Evolutionary conservation across 1,284 basidiomycete genomes (phyloP).

Genomic region (Amylostereum areolatum): DNA sequence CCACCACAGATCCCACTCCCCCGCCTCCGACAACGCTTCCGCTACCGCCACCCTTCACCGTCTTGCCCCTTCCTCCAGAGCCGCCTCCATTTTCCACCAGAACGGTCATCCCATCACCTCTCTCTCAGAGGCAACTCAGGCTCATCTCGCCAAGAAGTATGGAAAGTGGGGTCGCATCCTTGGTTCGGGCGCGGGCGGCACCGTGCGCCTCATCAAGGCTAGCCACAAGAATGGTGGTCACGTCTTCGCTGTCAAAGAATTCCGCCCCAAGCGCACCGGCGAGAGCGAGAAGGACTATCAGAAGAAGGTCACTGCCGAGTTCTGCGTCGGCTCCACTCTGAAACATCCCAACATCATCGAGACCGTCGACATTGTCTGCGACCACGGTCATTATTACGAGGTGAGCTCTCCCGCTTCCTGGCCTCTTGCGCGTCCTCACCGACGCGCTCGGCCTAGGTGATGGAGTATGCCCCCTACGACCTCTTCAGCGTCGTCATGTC

Average conservation of each 20-base stretch:
- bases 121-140: conserved; percentile 80
- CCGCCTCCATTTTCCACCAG: conserved; percentile 7
- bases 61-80: conserved; percentile 5
- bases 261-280: conserved; percentile 81
- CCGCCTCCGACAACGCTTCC: conserved; percentile 1
- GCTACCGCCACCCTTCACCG: background rate
- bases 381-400: conserved; percentile 98
- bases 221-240: conserved; percentile 71
- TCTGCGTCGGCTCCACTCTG: conserved; percentile 93
- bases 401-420: conserved; percentile 36
- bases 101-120: conserved; percentile 21
- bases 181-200: conserved; percentile 95
- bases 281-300: conserved; percentile 97
- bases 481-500: conserved; percentile 99
- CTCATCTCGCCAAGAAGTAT: conserved; percentile 95
- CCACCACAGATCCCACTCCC: conserved; percentile 20
- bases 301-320: conserved; percentile 98
- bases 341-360: conserved; percentile 98
- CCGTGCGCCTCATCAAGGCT: conserved; percentile 93
- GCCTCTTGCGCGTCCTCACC: conserved; percentile 2
- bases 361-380: conserved; percentile 97
- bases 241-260: conserved; percentile 97
- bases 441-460: conserved; percentile 56
- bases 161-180: conserved; percentile 98
- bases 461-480: conserved; percentile 99